Evolutionary conservation across 2,329 filamentous ascomycete genomes (phyloP), one percentile per base, ranked within the genome.

Genomic region (Microsporum audouinii): DNA sequence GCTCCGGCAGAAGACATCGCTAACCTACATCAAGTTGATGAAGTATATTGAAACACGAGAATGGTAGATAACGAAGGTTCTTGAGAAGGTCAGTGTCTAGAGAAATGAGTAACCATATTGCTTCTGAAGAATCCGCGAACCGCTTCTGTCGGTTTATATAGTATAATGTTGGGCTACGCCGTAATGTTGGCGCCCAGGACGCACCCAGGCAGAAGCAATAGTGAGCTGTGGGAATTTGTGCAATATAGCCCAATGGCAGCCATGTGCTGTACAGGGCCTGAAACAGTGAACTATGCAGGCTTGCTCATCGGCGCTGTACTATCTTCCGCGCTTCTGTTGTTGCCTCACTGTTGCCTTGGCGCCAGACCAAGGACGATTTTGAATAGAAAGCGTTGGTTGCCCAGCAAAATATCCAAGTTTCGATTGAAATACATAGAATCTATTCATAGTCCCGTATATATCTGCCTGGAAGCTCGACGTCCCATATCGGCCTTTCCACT

Each of bases 401-500:
- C 33, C 29, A 34, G 33, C 33, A 31, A 17, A 55, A 38, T 36
- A 34, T 38, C 33, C 49, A 55, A 55, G 49, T 27, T 36, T 55
- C 7, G 12, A 55, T 34, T 17, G 2, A 55, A 36, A 12, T 55
- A 55, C 49, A 55, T 34, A 12, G n/a, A 23, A 36, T 29, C 69
- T 71, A 78, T 62, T 78, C 77, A 63, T 79, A 78, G 61, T 84
- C 81, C 29, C 78, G 82, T 67, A 84, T 80, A 73, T 87, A 92
- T 60, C 86, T 80, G 66, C 87, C 85, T 1, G 88, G 85, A 71
- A 91, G 77, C 65, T 91, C 87, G 63, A 91, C 79, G 73, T 95
- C 89, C 84, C 88, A 94, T 67, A 85, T 80, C 23, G 92, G 91
- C 68, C 91, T 80, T 78, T 97, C 92, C 12, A 97, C 85, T 58